phyloP scores from a whole-genome alignment of 2,329 filamentous ascomycete species.

The Teratosphaeria viscida region DNA sequence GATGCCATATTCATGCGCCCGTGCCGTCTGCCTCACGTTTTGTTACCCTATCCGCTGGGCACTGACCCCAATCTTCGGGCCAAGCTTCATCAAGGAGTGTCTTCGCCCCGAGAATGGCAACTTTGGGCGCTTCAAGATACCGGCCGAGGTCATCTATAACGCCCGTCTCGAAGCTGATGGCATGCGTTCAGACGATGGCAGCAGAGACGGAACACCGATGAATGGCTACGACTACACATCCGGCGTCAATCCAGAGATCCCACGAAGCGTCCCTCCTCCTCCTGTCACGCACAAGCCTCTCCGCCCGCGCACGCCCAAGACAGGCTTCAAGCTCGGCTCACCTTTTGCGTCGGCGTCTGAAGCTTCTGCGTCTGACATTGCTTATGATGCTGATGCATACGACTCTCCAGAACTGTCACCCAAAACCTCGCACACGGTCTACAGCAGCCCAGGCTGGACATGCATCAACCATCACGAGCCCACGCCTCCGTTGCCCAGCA shows the following conservation, averaged over 20 bases:
- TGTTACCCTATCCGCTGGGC: constrained; percentile 76
- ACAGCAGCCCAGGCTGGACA: constrained; percentile 10
- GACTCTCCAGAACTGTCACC: constrained; percentile 21
- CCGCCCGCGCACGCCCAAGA: constrained; percentile 6
- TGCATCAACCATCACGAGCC: constrained; percentile 15
- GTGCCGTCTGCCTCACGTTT: constrained; percentile 79
- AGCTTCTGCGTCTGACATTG: constrained; percentile 3
- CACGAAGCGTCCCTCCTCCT: constrained; percentile 10
- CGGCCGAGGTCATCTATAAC: constrained; percentile 27
- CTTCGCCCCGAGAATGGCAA: constrained; percentile 50
- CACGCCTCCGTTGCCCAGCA: constrained; percentile 2
- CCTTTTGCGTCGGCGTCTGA: constrained; percentile 14
- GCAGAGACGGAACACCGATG: constrained; percentile 2
- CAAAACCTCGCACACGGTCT: constrained; percentile 9
- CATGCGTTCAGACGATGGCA: constrained; percentile 20
- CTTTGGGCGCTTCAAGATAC: constrained; percentile 39
- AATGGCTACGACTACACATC: constrained; percentile 4
- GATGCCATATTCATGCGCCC: constrained; percentile 84
- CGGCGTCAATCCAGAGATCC: constrained; percentile 6
- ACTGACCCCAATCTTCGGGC: constrained; percentile 82
- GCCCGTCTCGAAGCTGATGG: constrained; percentile 28
- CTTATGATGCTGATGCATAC: constrained; percentile 2
- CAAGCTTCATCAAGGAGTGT: constrained; percentile 66
- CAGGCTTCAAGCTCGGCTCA: constrained; percentile 17
- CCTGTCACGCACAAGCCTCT: not conserved